Percentiles rank a stretch among this genome's conserved stretches.
Evolutionary conservation across 2,329 filamentous ascomycete genomes (phyloP).

Genomic region (Blastomyces percursus): DNA sequence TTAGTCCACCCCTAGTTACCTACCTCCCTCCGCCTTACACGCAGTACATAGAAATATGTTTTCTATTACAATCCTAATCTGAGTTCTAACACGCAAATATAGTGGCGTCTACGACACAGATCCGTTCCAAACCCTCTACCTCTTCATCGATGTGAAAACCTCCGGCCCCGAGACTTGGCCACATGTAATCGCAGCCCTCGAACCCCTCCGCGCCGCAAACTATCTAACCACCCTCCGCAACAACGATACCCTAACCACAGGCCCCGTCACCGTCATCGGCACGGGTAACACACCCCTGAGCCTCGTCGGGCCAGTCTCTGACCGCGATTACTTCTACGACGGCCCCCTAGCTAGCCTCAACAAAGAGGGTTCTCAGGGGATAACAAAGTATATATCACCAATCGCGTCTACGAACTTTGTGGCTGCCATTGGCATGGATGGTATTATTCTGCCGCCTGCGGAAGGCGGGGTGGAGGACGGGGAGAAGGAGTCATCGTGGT

Average conservation of each 20-base stretch:
- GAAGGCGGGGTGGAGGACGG: constrained; percentile 27
- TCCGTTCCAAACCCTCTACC: constrained; percentile 48
- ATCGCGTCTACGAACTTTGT: constrained; percentile 46
- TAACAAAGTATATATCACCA: constrained; percentile 41
- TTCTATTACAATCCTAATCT: not conserved
- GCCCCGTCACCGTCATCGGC: constrained; percentile 51
- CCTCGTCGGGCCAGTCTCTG: constrained; percentile 36
- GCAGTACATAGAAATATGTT: not conserved
- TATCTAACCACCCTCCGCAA: constrained; percentile 45
- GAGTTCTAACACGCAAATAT: constrained; percentile 3
- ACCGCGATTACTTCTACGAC: constrained; percentile 51
- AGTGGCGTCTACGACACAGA: constrained; percentile 50
- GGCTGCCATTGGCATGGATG: constrained; percentile 27
- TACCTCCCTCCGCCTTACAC: not conserved
- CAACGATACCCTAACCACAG: constrained; percentile 35
- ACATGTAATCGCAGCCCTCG: constrained; percentile 44
- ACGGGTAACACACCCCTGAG: constrained; percentile 46
- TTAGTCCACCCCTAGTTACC: constrained; percentile 15
- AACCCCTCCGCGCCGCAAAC: constrained; percentile 44
- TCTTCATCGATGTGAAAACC: constrained; percentile 56
- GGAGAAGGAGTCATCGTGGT: constrained; percentile 15
- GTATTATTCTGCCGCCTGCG: not conserved
- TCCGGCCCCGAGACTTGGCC: constrained; percentile 46
- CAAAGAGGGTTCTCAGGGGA: constrained; percentile 30
- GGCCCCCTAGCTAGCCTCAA: constrained; percentile 41